phyloP scores from a whole-genome alignment of 352 stramenopile species.

The Globisporangium middletonii region DNA sequence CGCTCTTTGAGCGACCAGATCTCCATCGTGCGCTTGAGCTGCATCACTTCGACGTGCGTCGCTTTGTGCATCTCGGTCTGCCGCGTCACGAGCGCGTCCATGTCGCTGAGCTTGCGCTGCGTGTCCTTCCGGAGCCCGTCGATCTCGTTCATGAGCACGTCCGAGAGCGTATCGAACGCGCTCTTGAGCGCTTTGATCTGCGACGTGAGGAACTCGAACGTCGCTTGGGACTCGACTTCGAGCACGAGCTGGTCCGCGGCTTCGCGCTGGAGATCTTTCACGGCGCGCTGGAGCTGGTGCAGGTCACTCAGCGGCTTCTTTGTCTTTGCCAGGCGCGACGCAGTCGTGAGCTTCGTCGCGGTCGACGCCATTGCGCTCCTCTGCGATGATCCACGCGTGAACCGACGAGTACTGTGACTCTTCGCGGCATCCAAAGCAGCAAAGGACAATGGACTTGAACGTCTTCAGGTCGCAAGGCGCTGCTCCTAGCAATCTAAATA shows the following conservation, averaged over 20 bases:
- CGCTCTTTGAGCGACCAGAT: constrained; percentile 77
- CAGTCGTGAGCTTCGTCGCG: constrained; percentile 38
- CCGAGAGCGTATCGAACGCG: constrained; percentile 75
- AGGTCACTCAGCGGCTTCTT: constrained; percentile 80
- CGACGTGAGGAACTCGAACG: constrained; percentile 77
- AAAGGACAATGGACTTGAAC: no score
- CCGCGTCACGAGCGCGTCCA: constrained; percentile 48
- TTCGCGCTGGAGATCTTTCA: constrained; percentile 73
- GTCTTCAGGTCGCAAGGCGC: not conserved
- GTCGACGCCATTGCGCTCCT: constrained; percentile 24
- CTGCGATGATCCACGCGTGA: no score
- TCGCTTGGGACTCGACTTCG: constrained; percentile 76
- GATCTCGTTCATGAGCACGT: constrained; percentile 72
- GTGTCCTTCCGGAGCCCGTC: constrained; percentile 66
- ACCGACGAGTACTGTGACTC: not conserved
- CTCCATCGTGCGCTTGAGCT: constrained; percentile 72
- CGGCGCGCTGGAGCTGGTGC: constrained; percentile 71
- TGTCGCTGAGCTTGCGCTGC: constrained; percentile 44
- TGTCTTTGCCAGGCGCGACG: constrained; percentile 57
- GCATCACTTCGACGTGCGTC: constrained; percentile 60
- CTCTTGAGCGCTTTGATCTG: constrained; percentile 68
- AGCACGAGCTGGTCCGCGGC: constrained; percentile 66
- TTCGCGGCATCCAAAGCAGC: not conserved
- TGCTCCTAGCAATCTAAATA: constrained; percentile 7
- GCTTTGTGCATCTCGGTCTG: constrained; percentile 58